A percentile compares a stretch with the other conserved stretches of the same genome.
These are phyloP conservation scores for Solanum boliviense DNA, from an alignment of 257 asterid species.

Conservation along the genomic window DNA sequence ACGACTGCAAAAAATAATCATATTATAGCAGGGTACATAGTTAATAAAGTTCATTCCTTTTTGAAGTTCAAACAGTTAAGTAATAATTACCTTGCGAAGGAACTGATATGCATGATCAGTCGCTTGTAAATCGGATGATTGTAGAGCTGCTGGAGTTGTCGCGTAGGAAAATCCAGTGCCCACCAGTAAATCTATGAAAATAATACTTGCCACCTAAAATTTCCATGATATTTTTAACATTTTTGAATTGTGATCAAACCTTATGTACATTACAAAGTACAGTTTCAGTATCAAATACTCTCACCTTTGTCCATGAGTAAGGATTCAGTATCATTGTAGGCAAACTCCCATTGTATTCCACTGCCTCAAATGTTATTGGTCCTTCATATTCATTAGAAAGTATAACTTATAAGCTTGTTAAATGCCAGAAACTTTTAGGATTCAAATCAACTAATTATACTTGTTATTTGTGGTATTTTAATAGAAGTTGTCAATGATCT, in stretches of 20 bases:
- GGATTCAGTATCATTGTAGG: neutral
- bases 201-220: constrained; percentile 1
- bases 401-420: neutral
- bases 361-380: constrained; percentile 2
- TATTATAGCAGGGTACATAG: too few species aligned
- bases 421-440: neutral
- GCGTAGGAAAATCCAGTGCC: constrained; percentile 8
- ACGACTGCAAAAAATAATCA: constrained; percentile 5
- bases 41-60: too few species aligned
- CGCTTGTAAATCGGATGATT: neutral
- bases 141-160: neutral
- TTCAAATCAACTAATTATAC: neutral
- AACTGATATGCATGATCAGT: neutral
- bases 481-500: neutral
- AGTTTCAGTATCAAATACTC: neutral
- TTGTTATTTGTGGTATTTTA: neutral
- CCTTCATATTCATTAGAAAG: neutral
- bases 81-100: neutral
- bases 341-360: constrained; percentile 7
- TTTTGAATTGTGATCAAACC: neutral
- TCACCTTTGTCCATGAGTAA: constrained; percentile 6
- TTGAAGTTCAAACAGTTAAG: too few species aligned
- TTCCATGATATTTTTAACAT: neutral
- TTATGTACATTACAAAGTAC: neutral
- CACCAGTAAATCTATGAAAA: neutral